These are phyloP conservation scores for Penicillium goetzii DNA, from an alignment of 495 filamentous ascomycete species.

Conservation along the genomic window DNA sequence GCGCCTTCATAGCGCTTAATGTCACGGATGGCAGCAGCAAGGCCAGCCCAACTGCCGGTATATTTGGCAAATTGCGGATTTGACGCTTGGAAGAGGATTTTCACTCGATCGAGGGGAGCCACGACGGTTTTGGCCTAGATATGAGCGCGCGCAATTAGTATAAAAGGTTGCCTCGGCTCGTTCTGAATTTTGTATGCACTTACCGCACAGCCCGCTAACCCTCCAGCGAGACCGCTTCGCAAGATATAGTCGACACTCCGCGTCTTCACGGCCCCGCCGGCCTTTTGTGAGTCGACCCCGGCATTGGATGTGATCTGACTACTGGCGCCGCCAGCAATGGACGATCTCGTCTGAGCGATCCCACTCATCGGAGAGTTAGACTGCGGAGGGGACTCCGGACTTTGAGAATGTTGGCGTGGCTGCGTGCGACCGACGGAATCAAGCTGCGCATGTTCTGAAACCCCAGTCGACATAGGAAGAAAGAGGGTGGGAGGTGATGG, in stretches of 20 bases:
- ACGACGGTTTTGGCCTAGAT: slow-evolving; percentile 90
- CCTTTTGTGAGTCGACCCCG: slow-evolving; percentile 23
- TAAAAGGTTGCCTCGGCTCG: not conserved
- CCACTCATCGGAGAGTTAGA: slow-evolving; percentile 40
- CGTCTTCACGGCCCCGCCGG: slow-evolving; percentile 50
- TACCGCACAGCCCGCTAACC: slow-evolving; percentile 86
- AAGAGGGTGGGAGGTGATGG: slow-evolving; percentile 10
- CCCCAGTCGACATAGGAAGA: slow-evolving; percentile 36
- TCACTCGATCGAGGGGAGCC: slow-evolving; percentile 94
- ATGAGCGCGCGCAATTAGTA: slow-evolving; percentile 11
- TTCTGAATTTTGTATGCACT: slow-evolving; percentile 32
- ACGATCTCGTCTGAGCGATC: slow-evolving; percentile 34
- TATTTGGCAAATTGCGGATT: slow-evolving; percentile 95
- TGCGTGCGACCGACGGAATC: slow-evolving; percentile 17
- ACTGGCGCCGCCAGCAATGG: slow-evolving; percentile 30
- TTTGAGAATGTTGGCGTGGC: slow-evolving; percentile 14
- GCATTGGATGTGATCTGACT: slow-evolving; percentile 11
- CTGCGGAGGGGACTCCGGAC: slow-evolving; percentile 28
- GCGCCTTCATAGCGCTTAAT: slow-evolving; percentile 78
- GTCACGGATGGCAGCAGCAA: slow-evolving; percentile 74
- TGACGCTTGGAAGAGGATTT: slow-evolving; percentile 96
- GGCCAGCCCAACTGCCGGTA: slow-evolving; percentile 81
- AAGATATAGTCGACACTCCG: slow-evolving; percentile 81
- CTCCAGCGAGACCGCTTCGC: slow-evolving; percentile 81
- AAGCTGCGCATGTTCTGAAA: slow-evolving; percentile 38